Evolutionary conservation across 257 asterid genomes (phyloP), one percentile per base, ranked within the genome.

Genomic region (Mitragyna speciosa): DNA sequence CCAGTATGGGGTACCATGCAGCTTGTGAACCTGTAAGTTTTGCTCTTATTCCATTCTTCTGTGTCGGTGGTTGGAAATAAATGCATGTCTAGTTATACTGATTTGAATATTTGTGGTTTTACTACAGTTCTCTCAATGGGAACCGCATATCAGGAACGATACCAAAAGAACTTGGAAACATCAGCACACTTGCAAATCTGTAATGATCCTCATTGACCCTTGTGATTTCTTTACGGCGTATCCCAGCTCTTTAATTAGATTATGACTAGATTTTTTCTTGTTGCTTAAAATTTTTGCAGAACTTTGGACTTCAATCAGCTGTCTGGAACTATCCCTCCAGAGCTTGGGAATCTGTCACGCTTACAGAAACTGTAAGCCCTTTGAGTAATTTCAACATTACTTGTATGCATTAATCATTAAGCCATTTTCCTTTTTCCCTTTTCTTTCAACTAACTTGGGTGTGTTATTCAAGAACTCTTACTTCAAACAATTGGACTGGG

Each of bases 401-500:
- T 58, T 6, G 11, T 58, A 24, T 58, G 9, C 26, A 20, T 22
- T 72, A 26, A 36, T 36, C 39, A 36, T 36, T 36, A 36, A 36
- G 39, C 39, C 39, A 36, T 24, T 6, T 3, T 63, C 20, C 51
- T 33, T 58, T 10, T 58, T 26, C 56, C 12, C 2, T 51, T 30
- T 39, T 41, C 24, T 49, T 17, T 43, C 64, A 28, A 20, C 4
- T 14, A 39, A 30, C 31, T 51, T 69, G 31, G 45, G 12, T 30
- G 47, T 43, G 52, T n/a, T 31, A 59, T 66, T 68, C 24, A 51
- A 92, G 97, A 58, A n/a, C 71, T 41, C 67, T 92, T 56, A 83
- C 83, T 69, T 92, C 97, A 0, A 92, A 92, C 87, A 77, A 92
- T 82, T 86, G 90, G 73, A 87, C 88, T 12, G 97, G 97, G 52